Conservation (phyloP, 257 asterid species). For the Solanum medicagineum region DNA sequence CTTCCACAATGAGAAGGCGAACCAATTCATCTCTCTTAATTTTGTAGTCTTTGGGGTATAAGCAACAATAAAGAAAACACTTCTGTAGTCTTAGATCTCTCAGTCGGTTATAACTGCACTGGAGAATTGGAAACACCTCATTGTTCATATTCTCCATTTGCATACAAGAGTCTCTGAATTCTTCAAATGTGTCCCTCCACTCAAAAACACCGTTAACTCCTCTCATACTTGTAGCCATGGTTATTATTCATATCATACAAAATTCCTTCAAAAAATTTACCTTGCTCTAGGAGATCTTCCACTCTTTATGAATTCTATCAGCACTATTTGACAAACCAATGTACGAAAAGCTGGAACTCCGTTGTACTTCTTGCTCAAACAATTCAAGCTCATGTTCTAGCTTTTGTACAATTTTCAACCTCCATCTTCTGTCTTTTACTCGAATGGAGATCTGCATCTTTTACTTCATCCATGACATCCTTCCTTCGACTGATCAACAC, state of each 20-base stretch:
- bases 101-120: neutral
- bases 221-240: conserved; percentile 20
- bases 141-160: conserved; percentile 9
- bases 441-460: neutral
- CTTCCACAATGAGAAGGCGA: neutral
- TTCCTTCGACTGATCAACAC: neutral
- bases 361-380: neutral
- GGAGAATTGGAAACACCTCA: too few species aligned
- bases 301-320: neutral
- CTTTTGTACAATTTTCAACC: neutral
- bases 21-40: conserved; percentile 6
- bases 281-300: neutral
- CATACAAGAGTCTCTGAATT: conserved; percentile 9
- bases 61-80: conserved; percentile 16
- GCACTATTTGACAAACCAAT: too few species aligned
- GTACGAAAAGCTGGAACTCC: neutral
- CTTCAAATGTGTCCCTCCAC: conserved; percentile 18
- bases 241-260: neutral
- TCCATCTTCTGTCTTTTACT: neutral
- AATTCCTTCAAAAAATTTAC: neutral
- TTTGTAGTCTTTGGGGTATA: conserved; percentile 6
- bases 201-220: conserved; percentile 14
- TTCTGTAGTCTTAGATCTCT: neutral
- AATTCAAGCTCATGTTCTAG: neutral
- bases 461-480: neutral